Percentiles rank a stretch among this genome's conserved stretches.
phyloP scores from a whole-genome alignment of 176 grass and related monocot genomes.

The Rhynchospora breviuscula region DNA sequence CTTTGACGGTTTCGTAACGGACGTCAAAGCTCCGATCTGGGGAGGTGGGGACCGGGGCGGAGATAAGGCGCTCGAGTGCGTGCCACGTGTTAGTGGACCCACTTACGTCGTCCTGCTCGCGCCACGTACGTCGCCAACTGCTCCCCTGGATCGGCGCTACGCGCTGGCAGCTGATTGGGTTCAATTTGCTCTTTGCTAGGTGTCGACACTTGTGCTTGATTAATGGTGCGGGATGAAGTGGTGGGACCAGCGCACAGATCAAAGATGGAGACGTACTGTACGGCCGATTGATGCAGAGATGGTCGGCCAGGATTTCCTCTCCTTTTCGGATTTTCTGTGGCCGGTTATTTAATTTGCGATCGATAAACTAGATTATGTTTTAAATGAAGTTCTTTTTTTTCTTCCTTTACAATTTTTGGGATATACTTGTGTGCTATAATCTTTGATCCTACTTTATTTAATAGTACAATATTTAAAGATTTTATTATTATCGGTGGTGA shows the following conservation, averaged over 20 bases:
- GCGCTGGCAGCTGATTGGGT: background rate
- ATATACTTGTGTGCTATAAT: too few species aligned
- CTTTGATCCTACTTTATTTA: too few species aligned
- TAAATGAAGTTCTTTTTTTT: too few species aligned
- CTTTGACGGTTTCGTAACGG: background rate
- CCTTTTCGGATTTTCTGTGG: background rate
- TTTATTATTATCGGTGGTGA: too few species aligned
- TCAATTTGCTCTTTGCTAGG: background rate
- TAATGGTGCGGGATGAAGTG: background rate
- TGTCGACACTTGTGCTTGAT: background rate
- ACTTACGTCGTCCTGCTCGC: background rate
- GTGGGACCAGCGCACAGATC: background rate
- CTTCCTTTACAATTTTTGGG: too few species aligned
- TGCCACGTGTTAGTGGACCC: background rate
- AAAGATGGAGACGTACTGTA: constrained; percentile 4
- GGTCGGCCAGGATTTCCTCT: background rate
- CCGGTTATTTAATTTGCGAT: background rate
- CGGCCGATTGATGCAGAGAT: background rate
- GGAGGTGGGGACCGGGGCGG: background rate
- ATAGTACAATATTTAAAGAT: too few species aligned
- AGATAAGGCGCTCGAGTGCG: background rate
- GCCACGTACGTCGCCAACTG: background rate
- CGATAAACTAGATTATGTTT: too few species aligned
- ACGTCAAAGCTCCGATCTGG: background rate
- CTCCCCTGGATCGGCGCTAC: background rate